Conservation (phyloP, 2,329 filamentous ascomycete genomes). For the Neoascochyta sp. region DNA sequence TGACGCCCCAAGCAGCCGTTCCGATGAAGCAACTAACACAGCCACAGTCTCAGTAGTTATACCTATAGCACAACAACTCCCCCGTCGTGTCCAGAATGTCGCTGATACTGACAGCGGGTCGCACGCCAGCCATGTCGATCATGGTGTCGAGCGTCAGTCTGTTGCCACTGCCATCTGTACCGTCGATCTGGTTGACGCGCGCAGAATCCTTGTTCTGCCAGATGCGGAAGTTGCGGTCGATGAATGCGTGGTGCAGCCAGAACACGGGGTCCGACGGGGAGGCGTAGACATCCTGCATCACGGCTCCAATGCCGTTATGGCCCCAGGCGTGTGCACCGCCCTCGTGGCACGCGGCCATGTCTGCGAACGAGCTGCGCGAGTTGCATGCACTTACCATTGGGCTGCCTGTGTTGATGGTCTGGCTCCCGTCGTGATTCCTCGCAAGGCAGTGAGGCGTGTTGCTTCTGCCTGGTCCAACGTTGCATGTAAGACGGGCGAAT, state of each 20-base stretch:
- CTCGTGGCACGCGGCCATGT: slow-evolving; percentile 31
- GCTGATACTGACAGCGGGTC: slow-evolving; percentile 24
- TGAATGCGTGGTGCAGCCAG: slow-evolving; percentile 39
- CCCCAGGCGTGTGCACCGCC: slow-evolving; percentile 33
- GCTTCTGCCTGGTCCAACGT: slow-evolving; percentile 29
- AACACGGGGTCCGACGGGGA: slow-evolving; percentile 33
- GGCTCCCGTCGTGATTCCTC: slow-evolving; percentile 23
- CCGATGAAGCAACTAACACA: too few species aligned
- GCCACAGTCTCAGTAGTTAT: too few species aligned
- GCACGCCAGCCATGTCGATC: slow-evolving; percentile 25
- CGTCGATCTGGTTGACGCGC: slow-evolving; percentile 37
- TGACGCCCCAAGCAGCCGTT: too few species aligned
- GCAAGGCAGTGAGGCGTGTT: slow-evolving; percentile 33
- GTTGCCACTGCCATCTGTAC: slow-evolving; percentile 34
- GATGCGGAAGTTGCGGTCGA: slow-evolving; percentile 51
- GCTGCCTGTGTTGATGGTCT: slow-evolving; percentile 28
- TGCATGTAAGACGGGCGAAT: slow-evolving; percentile 32
- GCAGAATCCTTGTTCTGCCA: slow-evolving; percentile 43
- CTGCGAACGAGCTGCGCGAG: slow-evolving; percentile 19
- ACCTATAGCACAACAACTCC: slow-evolving; percentile 32
- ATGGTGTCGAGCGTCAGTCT: slow-evolving; percentile 28
- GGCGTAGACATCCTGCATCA: slow-evolving; percentile 33
- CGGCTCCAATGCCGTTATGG: slow-evolving; percentile 36
- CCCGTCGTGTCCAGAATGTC: slow-evolving; percentile 29
- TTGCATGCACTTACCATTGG: slow-evolving; percentile 31